Evolutionary conservation across 345 rosid species (phyloP).

Genomic region (Salix dunnii): DNA sequence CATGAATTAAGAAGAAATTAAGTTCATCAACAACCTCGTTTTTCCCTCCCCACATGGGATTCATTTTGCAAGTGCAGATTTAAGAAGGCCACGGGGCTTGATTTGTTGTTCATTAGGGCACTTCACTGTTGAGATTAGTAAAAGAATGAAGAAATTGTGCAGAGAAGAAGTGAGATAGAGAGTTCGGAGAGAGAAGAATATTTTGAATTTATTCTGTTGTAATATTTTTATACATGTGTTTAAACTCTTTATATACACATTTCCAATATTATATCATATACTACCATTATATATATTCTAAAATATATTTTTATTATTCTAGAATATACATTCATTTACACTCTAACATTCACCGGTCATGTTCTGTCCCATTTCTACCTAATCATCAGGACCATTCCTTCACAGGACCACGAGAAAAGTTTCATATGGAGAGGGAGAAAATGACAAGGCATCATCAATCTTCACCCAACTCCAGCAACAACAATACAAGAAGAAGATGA

Average conservation of each 20-base stretch:
- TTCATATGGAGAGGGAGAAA: conserved; percentile 25
- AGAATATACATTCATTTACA: too few species aligned
- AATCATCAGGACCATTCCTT: conserved; percentile 16
- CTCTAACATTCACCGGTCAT: too few species aligned
- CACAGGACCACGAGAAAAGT: conserved; percentile 27
- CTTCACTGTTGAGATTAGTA: too few species aligned
- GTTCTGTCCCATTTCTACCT: conserved; percentile 14
- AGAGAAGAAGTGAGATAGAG: too few species aligned
- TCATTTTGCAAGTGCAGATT: not conserved
- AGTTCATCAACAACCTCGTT: not conserved
- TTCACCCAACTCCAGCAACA: conserved; percentile 11
- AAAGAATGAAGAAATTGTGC: too few species aligned
- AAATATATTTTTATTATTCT: too few species aligned
- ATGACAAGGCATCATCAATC: conserved; percentile 34
- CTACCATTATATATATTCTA: too few species aligned
- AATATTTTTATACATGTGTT: too few species aligned
- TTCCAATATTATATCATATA: too few species aligned
- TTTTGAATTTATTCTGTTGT: too few species aligned
- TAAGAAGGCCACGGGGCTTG: not conserved
- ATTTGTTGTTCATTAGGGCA: conserved; percentile 10
- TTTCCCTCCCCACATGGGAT: conserved; percentile 10
- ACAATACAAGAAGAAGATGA: conserved; percentile 7
- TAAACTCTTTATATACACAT: too few species aligned
- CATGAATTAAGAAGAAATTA: conserved; percentile 8
- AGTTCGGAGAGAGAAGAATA: too few species aligned